phyloP scores from a whole-genome alignment of 441 rosid genomes.

The Gossypium trilobum region DNA sequence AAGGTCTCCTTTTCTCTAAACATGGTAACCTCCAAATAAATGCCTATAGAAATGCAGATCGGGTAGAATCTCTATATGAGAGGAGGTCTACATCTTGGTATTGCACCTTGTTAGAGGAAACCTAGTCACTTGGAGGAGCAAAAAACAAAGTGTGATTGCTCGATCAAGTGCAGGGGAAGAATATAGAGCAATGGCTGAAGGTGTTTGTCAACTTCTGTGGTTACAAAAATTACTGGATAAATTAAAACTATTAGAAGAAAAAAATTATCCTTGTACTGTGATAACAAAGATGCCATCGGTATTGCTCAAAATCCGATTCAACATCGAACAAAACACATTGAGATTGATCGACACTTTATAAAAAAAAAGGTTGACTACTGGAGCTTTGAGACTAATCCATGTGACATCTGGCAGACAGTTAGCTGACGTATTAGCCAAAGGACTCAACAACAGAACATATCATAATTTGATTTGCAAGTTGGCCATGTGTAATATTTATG shows the following conservation, averaged over 20 bases:
- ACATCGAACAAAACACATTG: neutral
- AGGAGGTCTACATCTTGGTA: too few relatives aligned
- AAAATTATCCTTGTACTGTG: neutral
- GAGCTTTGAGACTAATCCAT: too few relatives aligned
- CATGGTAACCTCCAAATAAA: too few relatives aligned
- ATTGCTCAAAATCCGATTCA: neutral
- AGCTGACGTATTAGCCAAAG: too few relatives aligned
- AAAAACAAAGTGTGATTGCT: neutral
- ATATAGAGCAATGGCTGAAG: neutral
- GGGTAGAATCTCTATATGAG: too few relatives aligned
- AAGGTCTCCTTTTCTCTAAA: too few relatives aligned
- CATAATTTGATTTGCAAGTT: too few relatives aligned
- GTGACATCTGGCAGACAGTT: too few relatives aligned
- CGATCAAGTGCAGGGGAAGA: neutral
- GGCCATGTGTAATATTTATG: too few relatives aligned
- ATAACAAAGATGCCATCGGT: neutral
- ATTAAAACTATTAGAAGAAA: neutral
- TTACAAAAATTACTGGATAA: neutral
- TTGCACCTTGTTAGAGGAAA: neutral
- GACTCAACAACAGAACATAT: too few relatives aligned
- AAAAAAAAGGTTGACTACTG: neutral
- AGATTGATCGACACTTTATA: neutral
- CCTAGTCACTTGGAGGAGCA: neutral
- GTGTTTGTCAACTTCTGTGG: neutral
- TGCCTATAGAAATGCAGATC: too few relatives aligned